Percentiles rank a stretch among this genome's conserved stretches.
These are phyloP conservation scores for Fraxinus nigra DNA, from an alignment of 305 asterid genomes.

Conservation along the genomic window DNA sequence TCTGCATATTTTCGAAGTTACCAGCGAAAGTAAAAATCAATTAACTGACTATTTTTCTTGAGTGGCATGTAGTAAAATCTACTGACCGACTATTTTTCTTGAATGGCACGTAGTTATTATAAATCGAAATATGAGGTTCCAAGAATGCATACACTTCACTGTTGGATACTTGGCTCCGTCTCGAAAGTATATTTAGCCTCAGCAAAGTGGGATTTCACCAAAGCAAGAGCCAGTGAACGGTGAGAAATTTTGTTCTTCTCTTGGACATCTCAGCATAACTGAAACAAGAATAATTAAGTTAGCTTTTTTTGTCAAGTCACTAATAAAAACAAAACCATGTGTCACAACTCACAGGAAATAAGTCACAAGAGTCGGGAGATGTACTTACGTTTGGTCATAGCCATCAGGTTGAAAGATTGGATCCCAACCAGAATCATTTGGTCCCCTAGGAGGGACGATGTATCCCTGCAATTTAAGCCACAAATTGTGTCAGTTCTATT, in stretches of 20 bases:
- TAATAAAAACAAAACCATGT: background rate
- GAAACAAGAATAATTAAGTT: slow-evolving; percentile 22
- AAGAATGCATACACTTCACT: slow-evolving; percentile 9
- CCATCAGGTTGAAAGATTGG: slow-evolving; percentile 90
- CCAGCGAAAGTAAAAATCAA: background rate
- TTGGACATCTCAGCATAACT: slow-evolving; percentile 86
- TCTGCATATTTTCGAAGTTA: background rate
- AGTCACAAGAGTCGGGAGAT: background rate
- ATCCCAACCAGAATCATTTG: slow-evolving; percentile 93
- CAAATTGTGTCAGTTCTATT: slow-evolving; percentile 19
- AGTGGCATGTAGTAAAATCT: background rate
- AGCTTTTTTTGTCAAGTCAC: slow-evolving; percentile 3
- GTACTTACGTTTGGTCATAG: slow-evolving; percentile 66
- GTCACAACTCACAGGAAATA: background rate
- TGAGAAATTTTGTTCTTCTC: slow-evolving; percentile 86
- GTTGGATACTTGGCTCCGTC: slow-evolving; percentile 28
- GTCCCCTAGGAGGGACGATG: slow-evolving; percentile 87
- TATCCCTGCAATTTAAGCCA: slow-evolving; percentile 60
- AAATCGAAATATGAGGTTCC: background rate
- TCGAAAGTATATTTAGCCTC: slow-evolving; percentile 63
- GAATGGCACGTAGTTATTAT: background rate
- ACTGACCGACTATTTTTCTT: background rate
- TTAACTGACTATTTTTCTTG: background rate
- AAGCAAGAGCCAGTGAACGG: slow-evolving; percentile 70
- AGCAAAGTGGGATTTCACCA: slow-evolving; percentile 77